Conservation (phyloP, 2,329 filamentous ascomycete genomes). For the Penicillium olsonii region DNA sequence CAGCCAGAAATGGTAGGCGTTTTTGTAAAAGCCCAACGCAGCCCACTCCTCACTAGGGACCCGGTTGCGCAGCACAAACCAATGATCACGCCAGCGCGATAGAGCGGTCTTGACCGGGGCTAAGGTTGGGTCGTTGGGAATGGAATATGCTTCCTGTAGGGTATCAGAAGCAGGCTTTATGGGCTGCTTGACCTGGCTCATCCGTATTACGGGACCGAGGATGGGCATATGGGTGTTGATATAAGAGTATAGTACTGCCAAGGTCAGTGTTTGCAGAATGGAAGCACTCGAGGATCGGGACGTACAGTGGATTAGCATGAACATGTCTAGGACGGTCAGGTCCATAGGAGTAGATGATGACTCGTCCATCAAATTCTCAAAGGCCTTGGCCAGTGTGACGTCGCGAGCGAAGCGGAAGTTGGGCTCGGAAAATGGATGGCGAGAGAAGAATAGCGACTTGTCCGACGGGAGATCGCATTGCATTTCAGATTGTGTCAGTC, state of each 20-base stretch:
- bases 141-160: constrained; percentile 8
- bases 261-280: not conserved
- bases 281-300: constrained; percentile 3
- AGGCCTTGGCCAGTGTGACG: constrained; percentile 40
- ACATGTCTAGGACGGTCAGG: constrained; percentile 43
- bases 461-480: constrained; percentile 48
- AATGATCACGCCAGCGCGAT: constrained; percentile 41
- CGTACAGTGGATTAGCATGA: constrained; percentile 46
- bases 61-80: constrained; percentile 34
- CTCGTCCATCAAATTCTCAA: constrained; percentile 41
- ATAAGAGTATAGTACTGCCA: constrained; percentile 42
- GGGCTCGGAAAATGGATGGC: constrained; percentile 45
- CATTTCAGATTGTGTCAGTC: constrained; percentile 42
- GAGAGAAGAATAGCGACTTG: constrained; percentile 41
- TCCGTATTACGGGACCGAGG: constrained; percentile 31
- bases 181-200: constrained; percentile 3
- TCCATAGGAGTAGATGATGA: constrained; percentile 19
- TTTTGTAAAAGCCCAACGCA: constrained; percentile 46
- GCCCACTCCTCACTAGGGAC: constrained; percentile 40
- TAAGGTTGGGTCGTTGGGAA: constrained; percentile 35
- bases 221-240: constrained; percentile 45
- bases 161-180: constrained; percentile 4
- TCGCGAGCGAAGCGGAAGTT: constrained; percentile 41
- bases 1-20: constrained; percentile 47
- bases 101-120: constrained; percentile 37